Base-by-base conservation (phyloP, 257 asterid genomes). In the Ophiorrhiza pumila region DNA sequence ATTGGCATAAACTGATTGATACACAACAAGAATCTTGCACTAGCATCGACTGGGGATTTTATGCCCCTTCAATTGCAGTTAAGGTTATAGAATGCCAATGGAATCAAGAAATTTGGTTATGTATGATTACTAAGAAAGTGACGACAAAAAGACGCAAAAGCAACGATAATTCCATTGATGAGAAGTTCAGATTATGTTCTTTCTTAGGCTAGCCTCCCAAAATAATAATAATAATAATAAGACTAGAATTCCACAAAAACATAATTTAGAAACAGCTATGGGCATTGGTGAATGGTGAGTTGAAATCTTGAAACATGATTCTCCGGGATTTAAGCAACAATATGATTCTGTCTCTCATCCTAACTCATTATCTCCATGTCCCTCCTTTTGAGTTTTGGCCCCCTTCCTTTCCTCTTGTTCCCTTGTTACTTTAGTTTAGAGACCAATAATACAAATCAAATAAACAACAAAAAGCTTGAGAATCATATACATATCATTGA, bases 281-380 rank as follows among this genome's bases (percentile, higher is more conserved):
- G 17, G 17, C 10, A 17, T 2, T 17, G n/a, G 2, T 17, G 17
- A 5, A 46, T 46, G 52, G 7, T 1, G 34, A n/a, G n/a, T n/a
- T n/a, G n/a, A 41, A 71, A 41, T 52, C 14, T 25, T 0, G 14
- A 41, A 58, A 47, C 49, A 61, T 46, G n/a, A 22, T 35, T 72
- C 13, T 15, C 6, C 29, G 17, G 12, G 47, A n/a, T 37, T 39
- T 35, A 35, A 34, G 41, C n/a, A 65, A 64, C 65, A 73, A 2
- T 7, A 52, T 73, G 71, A 63, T 64, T 73, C 57, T 73, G 77
- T 64, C 65, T 27, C 71, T 32, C 43, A 37, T 50, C 18, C 31
- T 14, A n/a, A n/a, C 37, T 0, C n/a, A 35, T 17, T 69, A 22
- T 50, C 34, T 23, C 49, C 3, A 32, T 17, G 0, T 35, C 32